Evolutionary conservation across 805 yeast species (phyloP).

Genomic region (Cyberlindnera euphorbiae): DNA sequence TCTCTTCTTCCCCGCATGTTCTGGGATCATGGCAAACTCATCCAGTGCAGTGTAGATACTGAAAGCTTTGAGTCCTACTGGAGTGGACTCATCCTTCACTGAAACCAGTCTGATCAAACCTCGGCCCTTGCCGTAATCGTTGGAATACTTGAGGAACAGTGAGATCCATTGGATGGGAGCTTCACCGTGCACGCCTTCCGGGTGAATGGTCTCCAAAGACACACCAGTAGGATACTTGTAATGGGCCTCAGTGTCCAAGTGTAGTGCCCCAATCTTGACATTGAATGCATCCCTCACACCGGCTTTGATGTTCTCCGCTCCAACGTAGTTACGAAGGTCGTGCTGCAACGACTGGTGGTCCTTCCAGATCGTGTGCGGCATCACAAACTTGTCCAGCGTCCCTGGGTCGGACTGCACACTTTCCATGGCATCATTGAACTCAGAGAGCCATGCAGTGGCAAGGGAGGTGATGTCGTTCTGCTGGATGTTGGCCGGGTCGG

Average conservation of each 20-base stretch:
- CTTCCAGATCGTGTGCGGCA: constrained; percentile 32
- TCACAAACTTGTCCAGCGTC: constrained; percentile 23
- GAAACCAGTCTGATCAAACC: constrained; percentile 31
- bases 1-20: constrained; percentile 29
- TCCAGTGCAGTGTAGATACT: constrained; percentile 33
- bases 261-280: constrained; percentile 25
- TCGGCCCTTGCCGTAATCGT: constrained; percentile 31
- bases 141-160: constrained; percentile 28
- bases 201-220: constrained; percentile 26
- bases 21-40: constrained; percentile 30
- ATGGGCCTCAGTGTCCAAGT: constrained; percentile 29
- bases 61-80: constrained; percentile 30
- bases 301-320: constrained; percentile 26
- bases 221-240: constrained; percentile 29
- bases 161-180: constrained; percentile 35
- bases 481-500: constrained; percentile 26
- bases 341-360: constrained; percentile 33
- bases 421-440: constrained; percentile 26
- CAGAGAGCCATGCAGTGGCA: constrained; percentile 28
- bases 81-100: constrained; percentile 26
- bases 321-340: constrained; percentile 31
- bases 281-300: constrained; percentile 11
- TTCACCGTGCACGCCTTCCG: constrained; percentile 20
- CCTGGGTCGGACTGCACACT: constrained; percentile 10
- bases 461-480: constrained; percentile 24